Evolutionary conservation across 305 asterid genomes (phyloP).

Genomic region (Plantago lanceolata): DNA sequence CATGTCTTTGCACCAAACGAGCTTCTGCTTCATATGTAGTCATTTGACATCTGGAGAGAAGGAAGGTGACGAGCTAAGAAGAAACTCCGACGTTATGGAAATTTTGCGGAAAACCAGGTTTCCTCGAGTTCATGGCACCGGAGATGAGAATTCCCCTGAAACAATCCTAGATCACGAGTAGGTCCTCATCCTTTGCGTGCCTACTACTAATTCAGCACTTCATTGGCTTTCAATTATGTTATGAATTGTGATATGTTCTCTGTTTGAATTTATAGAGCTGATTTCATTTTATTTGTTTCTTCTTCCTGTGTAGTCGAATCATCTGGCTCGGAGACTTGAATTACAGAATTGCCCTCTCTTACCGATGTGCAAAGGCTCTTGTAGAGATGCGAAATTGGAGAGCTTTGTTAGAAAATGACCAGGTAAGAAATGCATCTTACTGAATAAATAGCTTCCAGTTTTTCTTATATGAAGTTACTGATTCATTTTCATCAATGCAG

Average conservation of each 20-base stretch:
- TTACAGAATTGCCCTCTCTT: constrained; percentile 84
- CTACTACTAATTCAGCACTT: constrained; percentile 9
- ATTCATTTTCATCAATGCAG: constrained; percentile 39
- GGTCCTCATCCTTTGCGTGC: constrained; percentile 22
- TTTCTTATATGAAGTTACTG: background rate
- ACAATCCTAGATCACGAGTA: constrained; percentile 96
- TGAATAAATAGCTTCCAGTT: background rate
- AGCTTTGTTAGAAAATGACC: constrained; percentile 89
- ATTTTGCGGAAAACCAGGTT: constrained; percentile 91
- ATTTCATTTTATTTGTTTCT: no score
- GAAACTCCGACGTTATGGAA: constrained; percentile 94
- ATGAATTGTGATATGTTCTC: background rate
- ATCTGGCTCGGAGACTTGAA: constrained; percentile 99
- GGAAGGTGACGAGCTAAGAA: constrained; percentile 86
- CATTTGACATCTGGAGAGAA: constrained; percentile 94
- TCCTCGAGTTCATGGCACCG: constrained; percentile 62
- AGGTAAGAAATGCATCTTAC: constrained; percentile 41
- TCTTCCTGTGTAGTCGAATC: constrained; percentile 57
- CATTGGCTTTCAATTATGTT: constrained; percentile 12
- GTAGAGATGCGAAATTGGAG: constrained; percentile 99
- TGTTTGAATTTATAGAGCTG: background rate
- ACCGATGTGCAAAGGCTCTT: constrained; percentile 86
- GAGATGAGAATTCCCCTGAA: constrained; percentile 79
- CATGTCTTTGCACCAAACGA: constrained; percentile 97
- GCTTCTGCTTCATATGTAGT: constrained; percentile 96